A percentile compares a stretch with the other conserved stretches of the same genome.
Evolutionary conservation across 2,329 filamentous ascomycete genomes (phyloP).

Genomic region (Epichloe sylvatica): DNA sequence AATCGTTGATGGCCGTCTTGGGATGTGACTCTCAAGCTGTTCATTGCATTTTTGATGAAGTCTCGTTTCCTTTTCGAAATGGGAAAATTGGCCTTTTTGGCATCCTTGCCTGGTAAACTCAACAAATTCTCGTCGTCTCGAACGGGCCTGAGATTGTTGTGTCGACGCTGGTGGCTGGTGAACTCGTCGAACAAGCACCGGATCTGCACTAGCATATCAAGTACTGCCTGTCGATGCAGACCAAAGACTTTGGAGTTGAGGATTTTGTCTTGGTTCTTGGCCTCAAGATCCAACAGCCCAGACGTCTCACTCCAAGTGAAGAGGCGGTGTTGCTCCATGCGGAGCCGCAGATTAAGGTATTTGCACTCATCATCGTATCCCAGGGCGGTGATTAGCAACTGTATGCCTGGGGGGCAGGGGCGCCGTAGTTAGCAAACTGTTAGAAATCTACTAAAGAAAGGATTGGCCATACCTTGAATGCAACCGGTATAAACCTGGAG

Average conservation of each 20-base stretch:
- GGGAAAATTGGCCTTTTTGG: constrained; percentile 30
- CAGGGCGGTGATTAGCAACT: constrained; percentile 32
- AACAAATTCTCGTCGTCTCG: constrained; percentile 22
- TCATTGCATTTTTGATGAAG: constrained; percentile 32
- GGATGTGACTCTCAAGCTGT: constrained; percentile 22
- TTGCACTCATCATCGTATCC: constrained; percentile 33
- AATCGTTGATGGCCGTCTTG: constrained; percentile 22
- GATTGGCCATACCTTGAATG: constrained; percentile 23
- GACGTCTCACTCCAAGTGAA: constrained; percentile 37
- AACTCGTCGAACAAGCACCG: constrained; percentile 34
- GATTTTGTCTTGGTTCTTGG: constrained; percentile 26
- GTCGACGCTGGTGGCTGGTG: constrained; percentile 25
- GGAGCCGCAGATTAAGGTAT: constrained; percentile 33
- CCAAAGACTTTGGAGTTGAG: constrained; percentile 34
- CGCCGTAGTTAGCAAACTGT: background rate
- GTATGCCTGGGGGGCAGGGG: constrained; percentile 19
- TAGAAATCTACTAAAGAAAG: background rate
- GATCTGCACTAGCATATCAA: constrained; percentile 33
- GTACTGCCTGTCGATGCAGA: constrained; percentile 33
- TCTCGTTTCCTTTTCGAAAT: constrained; percentile 25
- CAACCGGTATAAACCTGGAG: constrained; percentile 33
- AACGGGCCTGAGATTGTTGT: constrained; percentile 22
- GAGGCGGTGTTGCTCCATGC: constrained; percentile 36
- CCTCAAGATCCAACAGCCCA: constrained; percentile 30
- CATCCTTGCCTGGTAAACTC: constrained; percentile 28